A percentile compares a stretch with the other conserved stretches of the same genome.
phyloP scores from a whole-genome alignment of 306 rosid genomes.

The Gastrolobium villosum region DNA sequence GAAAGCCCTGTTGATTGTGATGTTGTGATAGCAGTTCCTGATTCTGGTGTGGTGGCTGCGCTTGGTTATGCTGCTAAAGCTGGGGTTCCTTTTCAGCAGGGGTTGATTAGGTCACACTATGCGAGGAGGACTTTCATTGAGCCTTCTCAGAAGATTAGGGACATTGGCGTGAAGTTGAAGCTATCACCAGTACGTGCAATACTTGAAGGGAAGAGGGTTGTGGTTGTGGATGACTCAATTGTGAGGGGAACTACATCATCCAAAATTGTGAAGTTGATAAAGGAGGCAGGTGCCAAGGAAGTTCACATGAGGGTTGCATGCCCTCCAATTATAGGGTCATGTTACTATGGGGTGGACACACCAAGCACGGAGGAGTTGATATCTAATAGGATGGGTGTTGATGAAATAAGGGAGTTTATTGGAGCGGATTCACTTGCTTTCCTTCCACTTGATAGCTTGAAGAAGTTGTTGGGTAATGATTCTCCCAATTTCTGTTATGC shows the following conservation, averaged over 20 bases:
- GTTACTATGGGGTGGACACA: constrained; percentile 90
- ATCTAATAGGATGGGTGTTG: constrained; percentile 79
- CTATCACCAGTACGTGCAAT: constrained; percentile 70
- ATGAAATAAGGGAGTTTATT: constrained; percentile 72
- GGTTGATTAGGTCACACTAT: constrained; percentile 87
- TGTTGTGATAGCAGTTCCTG: constrained; percentile 90
- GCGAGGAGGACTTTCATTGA: constrained; percentile 95
- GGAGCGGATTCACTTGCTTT: constrained; percentile 90
- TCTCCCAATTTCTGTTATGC: constrained; percentile 75
- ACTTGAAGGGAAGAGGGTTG: constrained; percentile 87
- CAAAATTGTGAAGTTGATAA: constrained; percentile 77
- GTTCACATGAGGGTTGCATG: constrained; percentile 93
- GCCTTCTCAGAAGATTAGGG: constrained; percentile 88
- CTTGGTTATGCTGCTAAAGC: constrained; percentile 89
- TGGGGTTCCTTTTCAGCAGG: constrained; percentile 91
- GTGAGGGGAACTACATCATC: constrained; percentile 94
- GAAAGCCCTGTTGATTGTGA: constrained; percentile 86
- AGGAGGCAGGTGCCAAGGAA: constrained; percentile 89
- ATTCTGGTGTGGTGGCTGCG: constrained; percentile 91
- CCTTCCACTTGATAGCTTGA: constrained; percentile 68
- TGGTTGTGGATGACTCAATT: constrained; percentile 93
- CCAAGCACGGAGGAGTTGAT: constrained; percentile 85
- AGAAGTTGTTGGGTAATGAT: constrained; percentile 52
- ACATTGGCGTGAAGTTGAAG: constrained; percentile 86
- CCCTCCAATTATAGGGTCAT: constrained; percentile 81